Conservation (phyloP, 1,284 basidiomycete species). For the Melampsora occidentalis region DNA sequence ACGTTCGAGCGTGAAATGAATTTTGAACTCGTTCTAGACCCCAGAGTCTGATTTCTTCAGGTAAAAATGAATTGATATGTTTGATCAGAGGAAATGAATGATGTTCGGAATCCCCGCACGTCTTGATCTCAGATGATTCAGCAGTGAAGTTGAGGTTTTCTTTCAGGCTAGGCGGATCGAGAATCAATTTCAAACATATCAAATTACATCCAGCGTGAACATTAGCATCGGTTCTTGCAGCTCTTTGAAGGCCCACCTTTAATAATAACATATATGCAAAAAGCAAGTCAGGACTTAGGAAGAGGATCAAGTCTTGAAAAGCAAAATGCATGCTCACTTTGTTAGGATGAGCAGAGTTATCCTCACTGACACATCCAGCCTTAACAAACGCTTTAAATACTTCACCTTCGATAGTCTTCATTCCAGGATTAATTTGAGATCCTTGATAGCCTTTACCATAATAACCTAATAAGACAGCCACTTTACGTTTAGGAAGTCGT, state of each 20-base stretch:
- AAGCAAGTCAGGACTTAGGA: background rate
- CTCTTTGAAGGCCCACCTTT: constrained; percentile 77
- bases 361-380: constrained; percentile 83
- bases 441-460: constrained; percentile 72
- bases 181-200: constrained; percentile 54
- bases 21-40: constrained; percentile 81
- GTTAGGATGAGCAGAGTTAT: constrained; percentile 85
- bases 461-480: constrained; percentile 60
- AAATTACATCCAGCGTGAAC: constrained; percentile 96
- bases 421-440: constrained; percentile 75
- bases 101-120: constrained; percentile 18
- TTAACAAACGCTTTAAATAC: constrained; percentile 83
- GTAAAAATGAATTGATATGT: constrained; percentile 81
- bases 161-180: constrained; percentile 59
- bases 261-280: background rate
- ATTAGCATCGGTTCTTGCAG: constrained; percentile 93
- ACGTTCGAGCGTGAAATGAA: constrained; percentile 81
- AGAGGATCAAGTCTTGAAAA: background rate
- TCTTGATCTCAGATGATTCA: constrained; percentile 53
- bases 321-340: constrained; percentile 60
- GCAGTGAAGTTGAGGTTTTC: constrained; percentile 64
- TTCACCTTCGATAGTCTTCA: constrained; percentile 83
- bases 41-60: constrained; percentile 90
- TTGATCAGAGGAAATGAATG: constrained; percentile 59
- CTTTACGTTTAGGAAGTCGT: constrained; percentile 60